Evolutionary conservation across 2,329 filamentous ascomycete genomes (phyloP).

Genomic region (Zymoseptoria ardabiliae): DNA sequence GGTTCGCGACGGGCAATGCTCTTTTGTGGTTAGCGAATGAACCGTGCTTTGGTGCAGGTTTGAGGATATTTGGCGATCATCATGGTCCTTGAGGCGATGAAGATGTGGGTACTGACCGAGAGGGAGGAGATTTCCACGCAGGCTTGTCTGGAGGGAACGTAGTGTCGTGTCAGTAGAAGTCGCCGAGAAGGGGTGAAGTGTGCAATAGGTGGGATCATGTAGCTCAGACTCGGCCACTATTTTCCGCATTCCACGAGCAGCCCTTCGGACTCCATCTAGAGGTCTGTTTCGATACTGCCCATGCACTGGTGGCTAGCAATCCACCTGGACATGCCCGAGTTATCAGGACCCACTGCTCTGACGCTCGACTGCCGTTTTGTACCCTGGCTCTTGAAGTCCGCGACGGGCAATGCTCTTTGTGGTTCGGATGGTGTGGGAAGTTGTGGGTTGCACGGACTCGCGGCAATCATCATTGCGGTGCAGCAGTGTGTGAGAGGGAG

Average conservation of each 20-base stretch:
- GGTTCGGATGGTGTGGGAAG: neutral
- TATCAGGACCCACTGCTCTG: no score
- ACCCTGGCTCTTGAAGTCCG: neutral
- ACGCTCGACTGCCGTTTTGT: no score
- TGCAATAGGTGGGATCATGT: neutral
- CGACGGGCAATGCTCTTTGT: neutral
- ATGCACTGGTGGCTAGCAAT: neutral
- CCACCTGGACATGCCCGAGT: no score
- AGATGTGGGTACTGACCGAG: no score
- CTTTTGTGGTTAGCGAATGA: neutral
- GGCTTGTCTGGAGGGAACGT: neutral
- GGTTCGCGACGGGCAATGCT: neutral
- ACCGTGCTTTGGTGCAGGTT: neutral
- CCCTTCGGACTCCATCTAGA: neutral
- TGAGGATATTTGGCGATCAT: neutral
- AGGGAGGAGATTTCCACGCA: no score
- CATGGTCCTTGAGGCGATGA: neutral
- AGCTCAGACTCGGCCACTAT: neutral
- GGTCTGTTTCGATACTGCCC: neutral
- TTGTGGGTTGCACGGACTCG: neutral
- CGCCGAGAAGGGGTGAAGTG: no score
- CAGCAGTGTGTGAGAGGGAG: neutral
- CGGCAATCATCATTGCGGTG: neutral
- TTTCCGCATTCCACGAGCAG: neutral
- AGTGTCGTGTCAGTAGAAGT: no score